Base-by-base conservation (phyloP, 1,284 basidiomycete species). In the Fomitiporia mediterranea region DNA sequence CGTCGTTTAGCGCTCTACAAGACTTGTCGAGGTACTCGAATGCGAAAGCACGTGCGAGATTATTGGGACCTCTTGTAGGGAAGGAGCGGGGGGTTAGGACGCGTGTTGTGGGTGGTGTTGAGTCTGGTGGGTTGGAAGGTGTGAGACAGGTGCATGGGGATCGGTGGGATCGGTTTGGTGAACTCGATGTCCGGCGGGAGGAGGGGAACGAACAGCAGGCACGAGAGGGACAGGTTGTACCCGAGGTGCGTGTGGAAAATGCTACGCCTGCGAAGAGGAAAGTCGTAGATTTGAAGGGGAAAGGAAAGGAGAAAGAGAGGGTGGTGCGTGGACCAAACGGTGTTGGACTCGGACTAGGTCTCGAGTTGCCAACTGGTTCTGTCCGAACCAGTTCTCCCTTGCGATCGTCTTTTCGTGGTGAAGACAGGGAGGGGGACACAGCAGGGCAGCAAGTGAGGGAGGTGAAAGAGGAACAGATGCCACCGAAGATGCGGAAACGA, bases 21-120 rank as follows among this genome's bases (percentile, higher is more conserved):
- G 56, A 47, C 17, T 23, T 50, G 13, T 11, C 35, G 8, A 21
- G 48, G 15, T 35, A 53, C 21, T 25, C 23, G 39, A 51, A 49
- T 27, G 43, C 34, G 9, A 54, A 38, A 15, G 21, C 27, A 34
- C 48, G 44, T n/a, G 57, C 52, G 23, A 11, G 47, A 4, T 15
- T 25, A 8, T 64, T 91, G 0, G 91, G 91, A 2, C 83, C 84
- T 2, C 68, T 91, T 25, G 71, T 92, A 0, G 89, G 89, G 13
- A 68, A 72, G 8, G 74, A 81, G 54, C 72, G 90, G 9, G 88
- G 89, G 0, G 89, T 91, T 61, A 70, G 74, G 65, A 83, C 81
- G 40, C 69, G 74, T 32, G 82, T 83, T 51, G 44, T 38, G 64
- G 72, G 74, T 59, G 70, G 76, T 1, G 76, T 76, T 3, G 72